Percentiles rank a stretch among this genome's conserved stretches.
Conservation (phyloP, 805 yeast genomes). For the Candida wancherniae region DNA sequence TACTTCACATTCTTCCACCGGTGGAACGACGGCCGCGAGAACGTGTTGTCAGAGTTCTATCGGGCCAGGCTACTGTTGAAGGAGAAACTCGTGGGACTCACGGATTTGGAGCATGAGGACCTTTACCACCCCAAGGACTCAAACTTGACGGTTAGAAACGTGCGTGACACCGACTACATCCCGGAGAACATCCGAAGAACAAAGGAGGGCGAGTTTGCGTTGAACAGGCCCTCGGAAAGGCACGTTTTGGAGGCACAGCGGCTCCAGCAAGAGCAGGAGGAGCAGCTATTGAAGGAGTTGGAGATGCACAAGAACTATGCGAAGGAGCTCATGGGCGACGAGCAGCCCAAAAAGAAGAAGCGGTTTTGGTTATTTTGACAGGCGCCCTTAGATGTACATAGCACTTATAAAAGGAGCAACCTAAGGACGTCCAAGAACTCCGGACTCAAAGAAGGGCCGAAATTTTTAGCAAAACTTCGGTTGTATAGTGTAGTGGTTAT, state of each 20-base stretch:
- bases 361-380: constrained; percentile 13
- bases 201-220: constrained; percentile 43
- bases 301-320: constrained; percentile 22
- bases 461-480: no score
- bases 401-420: no score
- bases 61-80: constrained; percentile 54
- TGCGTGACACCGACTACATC: constrained; percentile 40
- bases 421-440: no score
- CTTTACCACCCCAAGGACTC: constrained; percentile 44
- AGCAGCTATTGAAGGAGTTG: constrained; percentile 31
- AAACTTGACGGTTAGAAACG: constrained; percentile 37
- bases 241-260: constrained; percentile 75
- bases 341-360: constrained; percentile 9
- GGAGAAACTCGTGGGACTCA: constrained; percentile 51
- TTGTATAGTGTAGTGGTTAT: constrained; percentile 74
- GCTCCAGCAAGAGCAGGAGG: constrained; percentile 65
- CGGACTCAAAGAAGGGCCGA: no score
- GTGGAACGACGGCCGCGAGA: constrained; percentile 83
- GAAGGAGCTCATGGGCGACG: constrained; percentile 12
- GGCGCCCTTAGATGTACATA: not conserved
- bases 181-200: constrained; percentile 41
- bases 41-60: constrained; percentile 66
- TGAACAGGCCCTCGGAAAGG: constrained; percentile 65
- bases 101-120: constrained; percentile 60
- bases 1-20: constrained; percentile 69